Base-by-base conservation (phyloP, 2,329 filamentous ascomycete genomes). In the Salinomyces thailandicus region DNA sequence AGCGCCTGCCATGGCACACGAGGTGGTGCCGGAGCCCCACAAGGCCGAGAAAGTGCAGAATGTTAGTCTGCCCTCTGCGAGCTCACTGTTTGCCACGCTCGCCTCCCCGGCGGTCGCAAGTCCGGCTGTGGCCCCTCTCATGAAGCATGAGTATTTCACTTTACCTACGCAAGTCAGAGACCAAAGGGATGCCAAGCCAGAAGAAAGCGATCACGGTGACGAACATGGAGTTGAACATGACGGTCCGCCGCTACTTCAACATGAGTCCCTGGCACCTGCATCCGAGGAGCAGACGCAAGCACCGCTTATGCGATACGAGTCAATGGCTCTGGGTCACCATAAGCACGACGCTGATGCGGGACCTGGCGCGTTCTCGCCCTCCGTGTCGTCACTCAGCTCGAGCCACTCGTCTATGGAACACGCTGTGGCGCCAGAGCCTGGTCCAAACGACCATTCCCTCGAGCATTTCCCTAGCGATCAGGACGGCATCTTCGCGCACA, bases 401-500 rank as follows among this genome's bases (percentile, higher is more conserved):
- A 33, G 31, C 6, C 27, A 27, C 34, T 32, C 34, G 11, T 35
- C 15, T 22, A 16, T n/a, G 2, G 20, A 28, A 15, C 20, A 38
- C 15, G 18, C 32, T 16, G 17, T 37, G 9, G 24, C 34, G 17
- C 34, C 38, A 14, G 46, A 48, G 38, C 49, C 53, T 8, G 50
- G 55, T 22, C 44, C 50, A 5, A 50, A 56, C 33, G 53, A 57
- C 27, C 48, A 48, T 2, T 48, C 51, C 0, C 46, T 61, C 4
- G 52, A 54, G 33, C 42, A 38, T 5, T 61, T 62, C 35, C 59
- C 58, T 1, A 57, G 51, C 16, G 51, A 55, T 20, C 46, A 51
- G n/a, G 49, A 45, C n/a, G 55, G 50, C 13, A 59, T 61, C 34
- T 37, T 53, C 28, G 49, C 55, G 27, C 51, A 55, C 15, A 45